Evolutionary conservation across 2,329 filamentous ascomycete species (phyloP).

Genomic region (Pyrenochaeta sp.): DNA sequence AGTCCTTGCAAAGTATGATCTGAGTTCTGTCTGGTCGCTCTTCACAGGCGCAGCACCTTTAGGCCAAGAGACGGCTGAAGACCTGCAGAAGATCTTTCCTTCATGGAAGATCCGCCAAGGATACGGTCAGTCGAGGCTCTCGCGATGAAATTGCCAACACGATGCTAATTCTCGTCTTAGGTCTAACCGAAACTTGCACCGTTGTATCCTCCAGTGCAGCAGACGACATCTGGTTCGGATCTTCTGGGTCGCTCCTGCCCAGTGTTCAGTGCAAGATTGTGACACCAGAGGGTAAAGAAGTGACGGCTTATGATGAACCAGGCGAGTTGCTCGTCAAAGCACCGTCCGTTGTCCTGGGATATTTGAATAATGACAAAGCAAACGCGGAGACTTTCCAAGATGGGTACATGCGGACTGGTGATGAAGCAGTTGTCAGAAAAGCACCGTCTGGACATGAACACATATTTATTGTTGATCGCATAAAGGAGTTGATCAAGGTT

Average conservation of each 20-base stretch:
- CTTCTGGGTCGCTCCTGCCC: conserved; percentile 74
- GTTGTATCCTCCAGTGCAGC: conserved; percentile 68
- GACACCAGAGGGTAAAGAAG: conserved; percentile 71
- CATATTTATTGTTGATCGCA: conserved; percentile 82
- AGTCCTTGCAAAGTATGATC: conserved; percentile 70
- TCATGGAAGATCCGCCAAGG: conserved; percentile 72
- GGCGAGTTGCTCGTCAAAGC: conserved; percentile 83
- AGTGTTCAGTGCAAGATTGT: conserved; percentile 71
- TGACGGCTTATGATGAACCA: conserved; percentile 64
- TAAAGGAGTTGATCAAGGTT: conserved; percentile 80
- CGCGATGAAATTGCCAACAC: too few species aligned
- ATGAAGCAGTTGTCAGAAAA: conserved; percentile 71
- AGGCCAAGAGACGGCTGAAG: conserved; percentile 73
- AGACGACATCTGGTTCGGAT: conserved; percentile 73
- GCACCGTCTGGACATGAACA: conserved; percentile 73
- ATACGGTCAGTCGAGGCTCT: conserved; percentile 62
- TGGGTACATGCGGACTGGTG: conserved; percentile 82
- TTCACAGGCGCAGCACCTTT: conserved; percentile 83
- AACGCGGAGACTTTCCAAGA: conserved; percentile 82
- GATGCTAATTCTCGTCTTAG: conserved; percentile 45
- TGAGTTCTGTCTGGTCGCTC: conserved; percentile 70
- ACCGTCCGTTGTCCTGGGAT: conserved; percentile 73
- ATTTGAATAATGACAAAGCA: conserved; percentile 85
- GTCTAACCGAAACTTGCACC: conserved; percentile 79
- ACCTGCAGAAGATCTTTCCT: conserved; percentile 68